phyloP scores from a whole-genome alignment of 257 asterid genomes.

The Leonotis leonurus region DNA sequence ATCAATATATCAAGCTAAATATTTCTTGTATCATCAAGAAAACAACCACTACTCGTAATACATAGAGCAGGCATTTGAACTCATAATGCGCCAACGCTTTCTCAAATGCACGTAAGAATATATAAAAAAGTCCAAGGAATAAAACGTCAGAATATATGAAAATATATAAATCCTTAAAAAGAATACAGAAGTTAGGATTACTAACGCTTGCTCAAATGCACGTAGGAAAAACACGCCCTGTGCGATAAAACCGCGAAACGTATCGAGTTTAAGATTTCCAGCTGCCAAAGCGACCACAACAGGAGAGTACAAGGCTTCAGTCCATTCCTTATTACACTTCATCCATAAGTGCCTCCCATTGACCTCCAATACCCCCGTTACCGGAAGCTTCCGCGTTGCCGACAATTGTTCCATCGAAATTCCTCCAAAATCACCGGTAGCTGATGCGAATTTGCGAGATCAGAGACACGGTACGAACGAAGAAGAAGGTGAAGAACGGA shows the following conservation, averaged over 20 bases:
- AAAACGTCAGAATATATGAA: neutral
- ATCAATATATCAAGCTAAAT: neutral
- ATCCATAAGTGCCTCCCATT: conserved; percentile 59
- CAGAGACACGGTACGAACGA: conserved; percentile 11
- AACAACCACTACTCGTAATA: conserved; percentile 3
- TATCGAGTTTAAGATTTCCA: conserved; percentile 55
- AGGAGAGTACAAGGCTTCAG: conserved; percentile 60
- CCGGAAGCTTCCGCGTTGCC: conserved; percentile 40
- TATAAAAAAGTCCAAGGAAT: neutral
- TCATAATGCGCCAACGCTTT: too few species aligned
- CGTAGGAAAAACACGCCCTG: conserved; percentile 73
- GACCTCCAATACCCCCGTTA: conserved; percentile 32
- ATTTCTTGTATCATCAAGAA: neutral
- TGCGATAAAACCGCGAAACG: conserved; percentile 60
- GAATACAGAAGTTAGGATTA: neutral
- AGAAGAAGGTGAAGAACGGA: conserved; percentile 8
- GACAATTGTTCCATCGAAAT: conserved; percentile 32
- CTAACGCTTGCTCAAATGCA: conserved; percentile 77
- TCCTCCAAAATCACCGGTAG: conserved; percentile 7
- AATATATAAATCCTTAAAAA: neutral
- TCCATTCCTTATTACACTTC: conserved; percentile 46
- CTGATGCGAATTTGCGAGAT: conserved; percentile 19
- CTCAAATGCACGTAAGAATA: too few species aligned
- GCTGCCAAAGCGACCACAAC: conserved; percentile 72
- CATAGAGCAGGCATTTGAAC: neutral